Percentiles rank a stretch among this genome's conserved stretches.
Conservation (phyloP, 2,329 filamentous ascomycete species). For the Emergomyces orientalis region DNA sequence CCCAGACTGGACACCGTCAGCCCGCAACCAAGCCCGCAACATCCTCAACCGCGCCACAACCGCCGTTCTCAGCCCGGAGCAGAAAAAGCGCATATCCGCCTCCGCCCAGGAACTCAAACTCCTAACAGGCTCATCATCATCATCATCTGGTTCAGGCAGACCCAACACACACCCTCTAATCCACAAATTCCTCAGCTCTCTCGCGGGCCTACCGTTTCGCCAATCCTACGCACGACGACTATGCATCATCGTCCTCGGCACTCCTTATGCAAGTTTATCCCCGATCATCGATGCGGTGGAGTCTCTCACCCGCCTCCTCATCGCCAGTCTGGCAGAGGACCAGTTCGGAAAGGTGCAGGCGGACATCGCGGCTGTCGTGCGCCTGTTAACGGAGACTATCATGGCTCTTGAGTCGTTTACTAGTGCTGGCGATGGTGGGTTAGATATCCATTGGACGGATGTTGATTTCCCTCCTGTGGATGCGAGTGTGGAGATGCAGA, state of each 20-base stretch:
- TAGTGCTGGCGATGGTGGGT: conserved; percentile 35
- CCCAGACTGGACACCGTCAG: conserved; percentile 36
- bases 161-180: conserved; percentile 36
- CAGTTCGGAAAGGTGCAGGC: conserved; percentile 76
- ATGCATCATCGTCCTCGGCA: conserved; percentile 59
- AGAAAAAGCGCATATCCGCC: conserved; percentile 30
- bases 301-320: conserved; percentile 58
- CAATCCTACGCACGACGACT: conserved; percentile 59
- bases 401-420: conserved; percentile 61
- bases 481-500: conserved; percentile 22
- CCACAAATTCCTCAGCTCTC: conserved; percentile 41
- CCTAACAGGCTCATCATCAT: conserved; percentile 38
- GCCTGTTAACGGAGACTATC: conserved; percentile 61
- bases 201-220: conserved; percentile 59
- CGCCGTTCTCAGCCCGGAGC: conserved; percentile 32
- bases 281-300: conserved; percentile 64
- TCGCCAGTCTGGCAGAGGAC: conserved; percentile 70
- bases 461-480: conserved; percentile 41
- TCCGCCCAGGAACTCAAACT: conserved; percentile 32
- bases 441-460: conserved; percentile 70
- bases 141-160: conserved; percentile 33
- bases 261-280: conserved; percentile 60
- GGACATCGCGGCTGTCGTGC: conserved; percentile 65
- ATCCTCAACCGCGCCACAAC: conserved; percentile 32
- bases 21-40: conserved; percentile 31